phyloP scores from a whole-genome alignment of 192 early-diverging fungal species.

The Allomyces macrogynus region DNA sequence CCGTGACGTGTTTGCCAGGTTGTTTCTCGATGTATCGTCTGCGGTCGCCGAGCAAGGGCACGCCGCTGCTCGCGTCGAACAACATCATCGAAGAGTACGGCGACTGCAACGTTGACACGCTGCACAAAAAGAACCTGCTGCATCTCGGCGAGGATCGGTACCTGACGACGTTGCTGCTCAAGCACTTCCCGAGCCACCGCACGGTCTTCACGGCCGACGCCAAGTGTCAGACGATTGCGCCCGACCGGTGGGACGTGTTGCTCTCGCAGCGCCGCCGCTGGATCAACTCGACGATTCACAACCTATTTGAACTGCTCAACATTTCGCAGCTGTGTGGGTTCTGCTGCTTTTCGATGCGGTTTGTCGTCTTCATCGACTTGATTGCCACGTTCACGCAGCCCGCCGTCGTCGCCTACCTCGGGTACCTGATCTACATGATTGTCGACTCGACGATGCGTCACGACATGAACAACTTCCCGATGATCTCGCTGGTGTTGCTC shows the following conservation, averaged over 20 bases:
- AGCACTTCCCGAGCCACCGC: constrained; percentile 87
- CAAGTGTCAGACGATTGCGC: constrained; percentile 70
- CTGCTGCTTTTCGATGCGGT: constrained; percentile 95
- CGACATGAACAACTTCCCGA: constrained; percentile 33
- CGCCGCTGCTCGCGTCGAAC: constrained; percentile 61
- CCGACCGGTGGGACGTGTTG: constrained; percentile 72
- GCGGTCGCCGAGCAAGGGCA: constrained; percentile 38
- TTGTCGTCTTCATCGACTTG: constrained; percentile 84
- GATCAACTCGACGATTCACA: constrained; percentile 98
- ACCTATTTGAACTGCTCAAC: constrained; percentile 70
- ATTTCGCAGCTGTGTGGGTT: constrained; percentile 80
- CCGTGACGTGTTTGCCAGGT: constrained; percentile 62
- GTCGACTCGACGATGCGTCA: constrained; percentile 22
- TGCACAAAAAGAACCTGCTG: constrained; percentile 94
- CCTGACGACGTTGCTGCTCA: constrained; percentile 89
- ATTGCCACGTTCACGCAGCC: constrained; percentile 58
- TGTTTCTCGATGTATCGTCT: constrained; percentile 78
- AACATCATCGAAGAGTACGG: constrained; percentile 69
- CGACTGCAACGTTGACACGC: constrained; percentile 76
- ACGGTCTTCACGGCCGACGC: constrained; percentile 85
- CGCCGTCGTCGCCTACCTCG: constrained; percentile 59
- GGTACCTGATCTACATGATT: constrained; percentile 54
- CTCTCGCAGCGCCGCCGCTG: constrained; percentile 90
- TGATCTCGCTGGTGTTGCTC: constrained; percentile 66
- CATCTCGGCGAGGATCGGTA: constrained; percentile 93